Evolutionary conservation across 768 basidiomycete genomes (phyloP).

Genomic region (Auriscalpium vulgare): DNA sequence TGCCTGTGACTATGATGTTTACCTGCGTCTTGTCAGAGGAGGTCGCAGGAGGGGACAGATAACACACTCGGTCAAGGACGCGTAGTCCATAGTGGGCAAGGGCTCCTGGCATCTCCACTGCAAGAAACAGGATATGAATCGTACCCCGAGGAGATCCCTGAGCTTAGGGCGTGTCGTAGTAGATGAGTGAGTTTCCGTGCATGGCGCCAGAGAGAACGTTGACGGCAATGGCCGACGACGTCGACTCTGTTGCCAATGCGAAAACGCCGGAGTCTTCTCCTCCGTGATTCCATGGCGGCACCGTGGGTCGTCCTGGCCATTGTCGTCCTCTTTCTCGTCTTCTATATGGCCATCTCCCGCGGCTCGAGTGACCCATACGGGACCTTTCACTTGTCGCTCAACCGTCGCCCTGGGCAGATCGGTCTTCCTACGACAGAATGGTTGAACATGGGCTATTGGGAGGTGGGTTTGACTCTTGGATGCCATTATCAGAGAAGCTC

Average conservation of each 20-base stretch:
- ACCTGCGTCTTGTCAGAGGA: conserved; percentile 34
- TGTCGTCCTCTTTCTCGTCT: not conserved
- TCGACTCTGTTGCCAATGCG: not conserved
- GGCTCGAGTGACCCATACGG: conserved; percentile 42
- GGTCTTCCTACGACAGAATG: conserved; percentile 47
- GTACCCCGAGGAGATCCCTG: too few species aligned
- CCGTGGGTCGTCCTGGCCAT: not conserved
- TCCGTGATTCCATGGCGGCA: not conserved
- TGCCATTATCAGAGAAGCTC: not conserved
- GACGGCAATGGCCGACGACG: not conserved
- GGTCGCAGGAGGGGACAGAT: not conserved
- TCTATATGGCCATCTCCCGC: not conserved
- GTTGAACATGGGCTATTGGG: conserved; percentile 70
- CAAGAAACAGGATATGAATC: too few species aligned
- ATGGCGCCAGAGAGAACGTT: not conserved
- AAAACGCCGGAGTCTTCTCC: not conserved
- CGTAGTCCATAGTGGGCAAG: not conserved
- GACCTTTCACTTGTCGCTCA: conserved; percentile 48
- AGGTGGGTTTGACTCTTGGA: conserved; percentile 26
- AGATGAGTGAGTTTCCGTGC: not conserved
- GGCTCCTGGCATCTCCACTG: too few species aligned
- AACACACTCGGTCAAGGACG: conserved; percentile 9
- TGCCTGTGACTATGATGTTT: conserved; percentile 43
- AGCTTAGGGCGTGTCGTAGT: not conserved
- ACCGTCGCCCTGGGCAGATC: conserved; percentile 31